phyloP scores from a whole-genome alignment of 371 early-diverging fungal genomes.

The Saksenaea oblongispora region DNA sequence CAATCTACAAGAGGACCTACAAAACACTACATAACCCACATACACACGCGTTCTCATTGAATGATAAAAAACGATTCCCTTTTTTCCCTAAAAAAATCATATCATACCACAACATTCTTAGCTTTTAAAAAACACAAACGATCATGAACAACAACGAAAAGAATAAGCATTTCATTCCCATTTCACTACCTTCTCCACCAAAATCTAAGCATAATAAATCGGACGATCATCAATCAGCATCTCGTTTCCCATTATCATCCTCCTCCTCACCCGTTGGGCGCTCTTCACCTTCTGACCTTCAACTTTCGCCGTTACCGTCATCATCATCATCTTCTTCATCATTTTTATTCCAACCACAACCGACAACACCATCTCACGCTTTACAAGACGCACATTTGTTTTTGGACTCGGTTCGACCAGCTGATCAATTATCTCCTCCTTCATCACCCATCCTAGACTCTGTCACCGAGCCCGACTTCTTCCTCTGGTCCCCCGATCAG shows the following conservation, averaged over 20 bases:
- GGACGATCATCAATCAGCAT: neutral
- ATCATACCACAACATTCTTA: neutral
- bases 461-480: neutral
- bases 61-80: neutral
- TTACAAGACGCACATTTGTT: neutral
- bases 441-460: neutral
- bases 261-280: neutral
- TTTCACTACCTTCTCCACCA: constrained; percentile 4
- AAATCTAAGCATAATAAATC: constrained; percentile 3
- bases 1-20: neutral
- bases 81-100: neutral
- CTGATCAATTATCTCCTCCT: neutral
- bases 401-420: neutral
- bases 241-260: neutral
- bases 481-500: neutral
- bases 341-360: neutral
- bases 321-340: too few species aligned
- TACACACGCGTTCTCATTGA: neutral
- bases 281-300: neutral
- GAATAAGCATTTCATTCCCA: neutral
- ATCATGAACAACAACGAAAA: constrained; percentile 3
- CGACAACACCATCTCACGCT: neutral
- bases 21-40: too few species aligned
- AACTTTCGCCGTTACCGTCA: neutral
- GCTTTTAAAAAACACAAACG: neutral